Evolutionary conservation across 2,329 filamentous ascomycete genomes (phyloP), one percentile per base, ranked within the genome.

Genomic region (Colletotrichum truncatum): DNA sequence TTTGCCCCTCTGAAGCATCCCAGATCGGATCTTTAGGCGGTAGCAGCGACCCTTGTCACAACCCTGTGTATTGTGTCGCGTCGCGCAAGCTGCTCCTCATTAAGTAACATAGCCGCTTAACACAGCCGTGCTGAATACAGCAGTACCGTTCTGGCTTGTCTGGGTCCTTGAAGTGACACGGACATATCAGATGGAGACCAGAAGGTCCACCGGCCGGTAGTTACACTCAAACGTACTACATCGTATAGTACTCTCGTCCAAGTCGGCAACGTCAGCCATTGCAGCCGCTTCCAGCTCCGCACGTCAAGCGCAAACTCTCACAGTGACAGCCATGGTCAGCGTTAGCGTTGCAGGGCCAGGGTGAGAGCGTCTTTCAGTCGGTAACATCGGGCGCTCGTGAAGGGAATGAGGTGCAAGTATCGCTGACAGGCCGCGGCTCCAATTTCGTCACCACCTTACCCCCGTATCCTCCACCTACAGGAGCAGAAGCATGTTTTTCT

Each of bases 11-110:
- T 55, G 58, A 32, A 54, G 23, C 36, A 28, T n/a, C 36, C 49
- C 49, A 65, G 63, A 55, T 63, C 57, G 57, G 58, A 62, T 51
- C 58, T 46, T 63, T 51, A 45, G 49, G 58, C 36, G 43, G 51
- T 16, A 46, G 51, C 63, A 23, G 39, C 26, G 21, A 56, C 51
- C 63, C 63, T 56, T 56, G 60, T 38, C 64, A 66, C 60, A 38
- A 60, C 64, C 53, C 60, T 46, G 60, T 66, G 60, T 59, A 59
- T 66, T 66, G 60, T 59, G 53, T 66, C 52, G 60, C 41, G 52
- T 64, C 39, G 64, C 64, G 59, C 59, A 64, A 64, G 59, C 60
- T 58, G 64, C 60, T 66, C 60, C 64, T 43, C 48, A 66, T 66
- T 65, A 51, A 66, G 64, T 66, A 64, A 66, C 53, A 65, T 52